Percentiles rank a stretch among this genome's conserved stretches.
Conservation (phyloP, 768 basidiomycete species). For the Lyophyllum shimeji region DNA sequence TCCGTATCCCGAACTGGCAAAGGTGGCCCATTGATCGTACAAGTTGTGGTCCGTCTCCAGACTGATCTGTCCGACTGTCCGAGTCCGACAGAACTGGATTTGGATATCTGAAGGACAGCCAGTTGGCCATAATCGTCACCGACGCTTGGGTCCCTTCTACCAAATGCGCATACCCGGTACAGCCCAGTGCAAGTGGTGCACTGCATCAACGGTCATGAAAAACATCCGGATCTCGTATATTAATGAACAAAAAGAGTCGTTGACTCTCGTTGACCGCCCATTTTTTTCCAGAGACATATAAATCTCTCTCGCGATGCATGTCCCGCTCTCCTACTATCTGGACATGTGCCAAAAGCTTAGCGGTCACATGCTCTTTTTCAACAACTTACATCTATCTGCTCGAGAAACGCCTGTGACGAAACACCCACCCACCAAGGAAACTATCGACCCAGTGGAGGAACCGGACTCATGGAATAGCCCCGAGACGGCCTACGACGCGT, state of each 20-base stretch:
- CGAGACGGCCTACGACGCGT: conserved; percentile 47
- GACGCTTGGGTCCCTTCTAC: conserved; percentile 41
- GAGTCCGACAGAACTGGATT: conserved; percentile 20
- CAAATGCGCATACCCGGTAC: conserved; percentile 44
- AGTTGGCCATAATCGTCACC: conserved; percentile 22
- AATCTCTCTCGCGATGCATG: conserved; percentile 26
- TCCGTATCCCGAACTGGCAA: conserved; percentile 12
- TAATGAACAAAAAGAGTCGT: conserved; percentile 29
- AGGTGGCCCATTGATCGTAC: conserved; percentile 13
- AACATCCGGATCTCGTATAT: conserved; percentile 48
- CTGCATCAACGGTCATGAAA: conserved; percentile 47
- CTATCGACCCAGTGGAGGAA: conserved; percentile 4
- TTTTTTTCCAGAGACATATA: conserved; percentile 25
- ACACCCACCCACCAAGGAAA: conserved; percentile 11
- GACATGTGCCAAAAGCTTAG: conserved; percentile 39
- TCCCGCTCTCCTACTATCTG: conserved; percentile 32
- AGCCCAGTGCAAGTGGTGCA: conserved; percentile 38
- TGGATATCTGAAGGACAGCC: conserved; percentile 36
- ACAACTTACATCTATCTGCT: conserved; percentile 32
- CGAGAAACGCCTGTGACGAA: conserved; percentile 24
- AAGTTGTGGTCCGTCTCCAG: conserved; percentile 13
- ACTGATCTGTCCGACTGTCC: conserved; percentile 18
- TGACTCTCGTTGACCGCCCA: conserved; percentile 17
- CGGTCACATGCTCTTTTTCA: conserved; percentile 36
- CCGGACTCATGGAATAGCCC: conserved; percentile 15